phyloP scores from a whole-genome alignment of 202 grass and related monocot species.

The Cymbopogon flexuosus region DNA sequence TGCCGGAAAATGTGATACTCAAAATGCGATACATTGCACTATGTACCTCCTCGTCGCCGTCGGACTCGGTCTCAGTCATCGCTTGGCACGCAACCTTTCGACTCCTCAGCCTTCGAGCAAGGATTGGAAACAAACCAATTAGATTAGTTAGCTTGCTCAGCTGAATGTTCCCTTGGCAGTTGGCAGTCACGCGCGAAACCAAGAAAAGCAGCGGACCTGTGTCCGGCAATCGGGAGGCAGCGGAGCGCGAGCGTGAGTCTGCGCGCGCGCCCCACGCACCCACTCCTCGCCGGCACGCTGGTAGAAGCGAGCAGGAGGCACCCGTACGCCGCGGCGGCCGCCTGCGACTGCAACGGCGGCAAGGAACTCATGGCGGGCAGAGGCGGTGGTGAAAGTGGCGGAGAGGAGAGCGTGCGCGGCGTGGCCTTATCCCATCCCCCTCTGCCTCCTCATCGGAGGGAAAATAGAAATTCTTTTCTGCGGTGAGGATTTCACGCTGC shows the following conservation, averaged over 20 bases:
- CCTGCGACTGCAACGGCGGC: constrained; percentile 15
- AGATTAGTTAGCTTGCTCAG: neutral
- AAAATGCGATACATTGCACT: neutral
- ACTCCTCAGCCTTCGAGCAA: constrained; percentile 33
- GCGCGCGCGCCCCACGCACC: neutral
- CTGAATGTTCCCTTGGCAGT: neutral
- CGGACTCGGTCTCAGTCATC: constrained; percentile 52
- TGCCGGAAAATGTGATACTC: no score
- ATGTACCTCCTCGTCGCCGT: constrained; percentile 47
- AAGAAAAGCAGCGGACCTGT: constrained; percentile 30
- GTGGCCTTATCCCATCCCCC: constrained; percentile 38
- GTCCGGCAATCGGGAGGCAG: neutral
- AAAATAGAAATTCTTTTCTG: constrained; percentile 20
- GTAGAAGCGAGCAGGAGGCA: constrained; percentile 30
- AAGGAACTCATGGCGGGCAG: constrained; percentile 31
- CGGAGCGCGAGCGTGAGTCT: constrained; percentile 20
- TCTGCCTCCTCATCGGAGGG: neutral
- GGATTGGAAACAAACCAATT: neutral
- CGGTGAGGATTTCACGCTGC: constrained; percentile 1
- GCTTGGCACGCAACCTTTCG: constrained; percentile 48
- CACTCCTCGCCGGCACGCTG: neutral
- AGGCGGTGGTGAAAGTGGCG: constrained; percentile 30
- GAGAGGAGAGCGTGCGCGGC: constrained; percentile 13
- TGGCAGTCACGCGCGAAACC: neutral
- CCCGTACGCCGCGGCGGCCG: constrained; percentile 25